Base-by-base conservation (phyloP, 176 grass and related monocot species). In the Musa itinerans region DNA sequence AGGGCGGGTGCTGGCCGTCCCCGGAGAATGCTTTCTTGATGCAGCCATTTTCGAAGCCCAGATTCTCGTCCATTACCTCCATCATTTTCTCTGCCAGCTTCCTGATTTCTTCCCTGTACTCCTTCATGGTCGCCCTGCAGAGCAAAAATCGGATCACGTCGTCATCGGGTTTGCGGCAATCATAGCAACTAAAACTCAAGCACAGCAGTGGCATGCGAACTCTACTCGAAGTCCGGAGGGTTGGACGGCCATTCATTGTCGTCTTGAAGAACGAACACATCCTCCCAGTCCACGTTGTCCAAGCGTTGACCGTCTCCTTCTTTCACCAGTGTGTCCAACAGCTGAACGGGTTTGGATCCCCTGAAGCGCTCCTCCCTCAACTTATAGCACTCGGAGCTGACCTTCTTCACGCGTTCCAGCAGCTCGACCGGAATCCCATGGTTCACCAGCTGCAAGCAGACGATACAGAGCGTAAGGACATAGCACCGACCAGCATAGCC, bases 321-420 rank as follows among this genome's bases (percentile, higher is more conserved):
- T n/a, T 84, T 82, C 0, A 83, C 62, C 5, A 85, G 61, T 14
- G 63, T 59, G 19, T 82, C 75, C 17, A 96, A 71, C 9, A 74
- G 83, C 74, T 62, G 72, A 24, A 90, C 87, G 0, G 83, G 72
- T 50, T 81, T 86, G 11, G 82, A 87, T 1, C 70, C 57, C 70
- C 65, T 83, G 90, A 96, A 96, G 54, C 34, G 79, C 50, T 85
- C 85, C 16, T 86, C 90, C 0, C 90, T 87, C 34, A 83, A 55
- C 83, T 81, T 96, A 79, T 96, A 96, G 81, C 78, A 79, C 62
- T 96, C 90, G 1, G 25, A 71, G 74, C 87, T 79, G n/a, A 90
- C 87, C 81, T 89, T 92, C 85, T 96, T 92, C 77, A 92, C 89
- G 63, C 85, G 78, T 77, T 92, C 93, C 9, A 96, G 85, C 20